phyloP scores from a whole-genome alignment of 345 rosid species.

The Geranium brycei region DNA sequence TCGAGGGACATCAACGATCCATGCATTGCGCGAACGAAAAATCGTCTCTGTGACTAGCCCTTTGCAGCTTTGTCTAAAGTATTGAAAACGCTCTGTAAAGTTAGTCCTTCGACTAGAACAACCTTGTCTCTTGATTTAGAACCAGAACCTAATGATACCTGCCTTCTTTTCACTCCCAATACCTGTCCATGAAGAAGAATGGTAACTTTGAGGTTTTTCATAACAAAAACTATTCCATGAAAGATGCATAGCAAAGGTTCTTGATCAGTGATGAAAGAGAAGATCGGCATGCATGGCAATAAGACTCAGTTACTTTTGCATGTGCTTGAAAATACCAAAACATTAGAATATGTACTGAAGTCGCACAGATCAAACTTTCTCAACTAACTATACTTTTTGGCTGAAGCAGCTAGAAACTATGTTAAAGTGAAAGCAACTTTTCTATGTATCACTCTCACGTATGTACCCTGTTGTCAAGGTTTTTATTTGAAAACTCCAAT shows the following conservation, averaged over 20 bases:
- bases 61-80: constrained; percentile 45
- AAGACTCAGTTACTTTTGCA: not conserved
- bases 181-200: constrained; percentile 29
- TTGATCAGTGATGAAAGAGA: not conserved
- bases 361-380: too few relatives aligned
- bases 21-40: too few relatives aligned
- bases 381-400: not conserved
- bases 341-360: too few relatives aligned
- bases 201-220: not conserved
- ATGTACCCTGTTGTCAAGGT: too few relatives aligned
- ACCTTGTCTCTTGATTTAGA: constrained; percentile 87
- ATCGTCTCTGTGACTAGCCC: constrained; percentile 1
- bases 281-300: not conserved
- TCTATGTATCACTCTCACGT: too few relatives aligned
- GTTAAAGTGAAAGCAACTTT: too few relatives aligned
- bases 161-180: constrained; percentile 73
- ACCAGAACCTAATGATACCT: constrained; percentile 65
- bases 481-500: too few relatives aligned
- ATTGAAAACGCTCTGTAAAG: constrained; percentile 38
- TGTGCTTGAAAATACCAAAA: not conserved
- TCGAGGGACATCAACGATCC: too few relatives aligned
- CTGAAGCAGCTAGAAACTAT: too few relatives aligned
- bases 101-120: constrained; percentile 65
- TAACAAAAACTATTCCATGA: too few relatives aligned
- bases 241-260: not conserved